Base-by-base conservation (phyloP, 1,284 basidiomycete genomes). In the Pholiota adiposa region DNA sequence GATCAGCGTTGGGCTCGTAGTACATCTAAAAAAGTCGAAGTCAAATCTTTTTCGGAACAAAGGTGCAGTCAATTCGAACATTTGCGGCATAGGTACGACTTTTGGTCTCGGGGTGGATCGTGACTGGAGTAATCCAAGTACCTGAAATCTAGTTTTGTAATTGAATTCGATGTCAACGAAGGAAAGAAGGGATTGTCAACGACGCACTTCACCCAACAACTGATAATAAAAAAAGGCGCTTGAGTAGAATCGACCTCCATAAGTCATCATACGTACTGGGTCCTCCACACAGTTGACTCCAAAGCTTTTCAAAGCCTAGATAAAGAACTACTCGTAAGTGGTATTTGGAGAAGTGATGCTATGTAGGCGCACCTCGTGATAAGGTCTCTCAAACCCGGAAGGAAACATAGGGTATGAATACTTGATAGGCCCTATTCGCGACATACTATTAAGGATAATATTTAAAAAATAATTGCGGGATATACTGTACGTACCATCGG, bases 1-100 rank as follows among this genome's bases (percentile, higher is more conserved):
- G 51, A 12, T 27, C n/a, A n/a, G 52, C 31, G 23, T 46, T 46
- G 11, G 51, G 58, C 7, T 51, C 29, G 14, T 59, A 59, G n/a
- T 59, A 59, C 25, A 38, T 31, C 58, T 59, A 40, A 23, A 11
- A 21, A 36, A 31, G 0, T 43, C 27, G 16, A 4, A 9, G 29
- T 21, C 12, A 59, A 27, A 1, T 41, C 6, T 9, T 6, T 6
- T 33, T 4, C 18, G 38, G 16, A 31, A 9, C 14, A 3, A 29
- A 5, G 31, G 38, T 9, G 31, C 16, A 2, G 16, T 25, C 8
- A n/a, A 44, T 25, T 18, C 58, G n/a, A 43, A 59, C 58, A 34
- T 59, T 59, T 23, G 51, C 58, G 23, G 58, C 58, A 33, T 59
- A 59, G 7, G 58, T 21, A 0, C 58, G 43, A 7, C 41, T 31